Conservation (phyloP, 2,329 filamentous ascomycete species). For the Beauveria rudraprayagi region DNA sequence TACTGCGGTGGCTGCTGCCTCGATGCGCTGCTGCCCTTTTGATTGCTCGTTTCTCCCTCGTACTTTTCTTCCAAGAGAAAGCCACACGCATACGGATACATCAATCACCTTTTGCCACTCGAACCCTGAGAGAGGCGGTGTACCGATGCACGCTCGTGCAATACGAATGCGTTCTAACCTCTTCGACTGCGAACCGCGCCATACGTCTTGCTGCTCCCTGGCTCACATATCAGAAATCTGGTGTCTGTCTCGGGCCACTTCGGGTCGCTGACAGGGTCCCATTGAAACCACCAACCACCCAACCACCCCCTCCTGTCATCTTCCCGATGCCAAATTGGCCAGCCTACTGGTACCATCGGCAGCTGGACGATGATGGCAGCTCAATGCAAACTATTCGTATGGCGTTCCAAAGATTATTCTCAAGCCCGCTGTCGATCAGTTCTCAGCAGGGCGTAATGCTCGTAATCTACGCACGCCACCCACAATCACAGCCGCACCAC, state of each 20-base stretch:
- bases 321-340: neutral
- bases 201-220: neutral
- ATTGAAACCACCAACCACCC: neutral
- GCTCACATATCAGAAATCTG: neutral
- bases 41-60: neutral
- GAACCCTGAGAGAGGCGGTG: slow-evolving; percentile 1
- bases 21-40: slow-evolving; percentile 4
- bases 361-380: neutral
- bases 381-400: too few relatives aligned
- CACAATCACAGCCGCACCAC: neutral
- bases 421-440: too few relatives aligned
- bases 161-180: too few relatives aligned
- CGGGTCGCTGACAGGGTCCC: neutral
- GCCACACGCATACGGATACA: neutral
- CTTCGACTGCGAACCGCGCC: too few relatives aligned
- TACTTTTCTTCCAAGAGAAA: neutral
- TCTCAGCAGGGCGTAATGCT: neutral
- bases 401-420: too few relatives aligned
- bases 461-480: neutral
- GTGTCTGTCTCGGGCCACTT: neutral
- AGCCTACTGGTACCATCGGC: neutral
- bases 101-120: neutral
- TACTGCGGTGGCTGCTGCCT: neutral
- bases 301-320: neutral
- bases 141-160: neutral